Conservation (phyloP, 768 basidiomycete genomes). For the Phylloporus sp. region DNA sequence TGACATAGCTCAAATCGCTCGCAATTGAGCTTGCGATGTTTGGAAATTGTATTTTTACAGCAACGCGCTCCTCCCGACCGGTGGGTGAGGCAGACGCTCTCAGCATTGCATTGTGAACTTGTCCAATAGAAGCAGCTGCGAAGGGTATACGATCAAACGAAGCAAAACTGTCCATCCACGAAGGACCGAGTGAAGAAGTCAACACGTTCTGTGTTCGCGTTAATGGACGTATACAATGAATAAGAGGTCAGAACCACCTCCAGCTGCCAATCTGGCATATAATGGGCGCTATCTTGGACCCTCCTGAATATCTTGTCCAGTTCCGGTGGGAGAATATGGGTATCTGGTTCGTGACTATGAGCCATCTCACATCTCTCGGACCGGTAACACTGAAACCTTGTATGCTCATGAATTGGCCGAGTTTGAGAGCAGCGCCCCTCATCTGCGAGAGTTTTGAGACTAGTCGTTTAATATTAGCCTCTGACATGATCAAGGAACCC, state of each 20-base stretch:
- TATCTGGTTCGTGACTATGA: constrained; percentile 49
- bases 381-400: constrained; percentile 52
- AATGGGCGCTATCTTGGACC: constrained; percentile 94
- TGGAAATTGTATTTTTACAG: constrained; percentile 94
- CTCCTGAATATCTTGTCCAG: constrained; percentile 83
- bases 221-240: not conserved
- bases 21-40: constrained; percentile 83
- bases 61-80: constrained; percentile 53
- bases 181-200: constrained; percentile 61
- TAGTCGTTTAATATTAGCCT: constrained; percentile 84
- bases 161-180: constrained; percentile 69
- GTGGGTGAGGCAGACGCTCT: constrained; percentile 50
- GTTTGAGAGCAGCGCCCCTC: constrained; percentile 93
- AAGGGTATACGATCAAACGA: constrained; percentile 85
- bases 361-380: not conserved
- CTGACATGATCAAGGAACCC: constrained; percentile 77
- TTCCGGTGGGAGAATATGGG: constrained; percentile 82
- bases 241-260: constrained; percentile 49
- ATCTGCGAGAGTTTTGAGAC: constrained; percentile 93
- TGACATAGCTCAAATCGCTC: constrained; percentile 84
- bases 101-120: constrained; percentile 81
- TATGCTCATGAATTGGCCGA: constrained; percentile 97
- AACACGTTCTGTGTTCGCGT: constrained; percentile 57
- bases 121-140: constrained; percentile 95
- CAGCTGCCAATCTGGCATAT: constrained; percentile 99